Conservation (phyloP, 495 filamentous ascomycete species). For the Glarea lozoyensis region DNA sequence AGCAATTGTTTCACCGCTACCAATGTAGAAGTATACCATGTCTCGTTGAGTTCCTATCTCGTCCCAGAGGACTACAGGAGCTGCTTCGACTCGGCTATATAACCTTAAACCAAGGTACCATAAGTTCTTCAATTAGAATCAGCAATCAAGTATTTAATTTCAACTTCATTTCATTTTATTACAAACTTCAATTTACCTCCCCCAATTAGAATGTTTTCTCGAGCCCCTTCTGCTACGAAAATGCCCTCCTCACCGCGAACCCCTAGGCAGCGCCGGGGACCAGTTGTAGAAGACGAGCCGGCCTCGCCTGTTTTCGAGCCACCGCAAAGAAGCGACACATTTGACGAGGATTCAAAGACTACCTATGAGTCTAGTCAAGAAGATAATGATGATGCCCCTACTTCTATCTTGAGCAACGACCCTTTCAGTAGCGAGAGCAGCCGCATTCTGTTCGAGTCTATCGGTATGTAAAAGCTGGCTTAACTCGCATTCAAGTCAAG, state of each 20-base stretch:
- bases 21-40: too few relatives aligned
- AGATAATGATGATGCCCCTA: conserved; percentile 36
- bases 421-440: conserved; percentile 6
- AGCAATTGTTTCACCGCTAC: too few relatives aligned
- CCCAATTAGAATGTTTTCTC: neutral
- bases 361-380: conserved; percentile 10
- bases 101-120: too few relatives aligned
- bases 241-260: neutral
- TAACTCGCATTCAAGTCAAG: neutral
- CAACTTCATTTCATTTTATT: neutral
- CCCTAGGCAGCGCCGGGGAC: neutral
- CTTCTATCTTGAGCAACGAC: conserved; percentile 13
- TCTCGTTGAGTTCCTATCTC: too few relatives aligned
- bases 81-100: too few relatives aligned
- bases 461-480: neutral
- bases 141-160: too few relatives aligned
- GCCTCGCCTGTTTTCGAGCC: neutral
- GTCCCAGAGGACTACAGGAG: too few relatives aligned
- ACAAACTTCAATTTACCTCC: neutral
- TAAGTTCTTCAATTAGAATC: too few relatives aligned
- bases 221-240: neutral
- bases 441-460: conserved; percentile 3
- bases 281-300: neutral
- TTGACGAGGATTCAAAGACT: neutral
- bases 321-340: neutral